Evolutionary conservation across 2,329 filamentous ascomycete species (phyloP).

Genomic region (Paecilomyces sp.): DNA sequence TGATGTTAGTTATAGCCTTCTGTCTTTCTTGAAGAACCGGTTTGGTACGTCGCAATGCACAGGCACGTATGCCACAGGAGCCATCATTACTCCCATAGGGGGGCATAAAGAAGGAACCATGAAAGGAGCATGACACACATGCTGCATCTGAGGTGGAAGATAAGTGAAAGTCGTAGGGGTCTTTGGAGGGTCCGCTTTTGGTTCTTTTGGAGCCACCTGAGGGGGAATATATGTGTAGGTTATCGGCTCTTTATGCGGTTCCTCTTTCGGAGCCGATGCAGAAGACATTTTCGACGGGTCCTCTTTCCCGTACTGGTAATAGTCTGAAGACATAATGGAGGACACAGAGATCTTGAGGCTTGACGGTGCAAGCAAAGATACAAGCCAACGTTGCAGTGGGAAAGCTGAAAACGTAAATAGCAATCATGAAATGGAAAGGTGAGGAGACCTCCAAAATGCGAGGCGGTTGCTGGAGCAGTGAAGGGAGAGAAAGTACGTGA

Average conservation of each 20-base stretch:
- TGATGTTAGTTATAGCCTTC: not conserved
- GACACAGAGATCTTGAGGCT: not conserved
- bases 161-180: not conserved
- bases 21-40: not conserved
- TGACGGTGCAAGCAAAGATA: not conserved
- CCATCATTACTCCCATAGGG: not conserved
- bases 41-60: not conserved
- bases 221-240: not conserved
- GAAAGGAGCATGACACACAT: not conserved
- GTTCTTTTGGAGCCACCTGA: not conserved
- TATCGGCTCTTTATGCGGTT: slow-evolving; percentile 2
- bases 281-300: slow-evolving; percentile 6
- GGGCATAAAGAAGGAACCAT: not conserved
- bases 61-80: not conserved
- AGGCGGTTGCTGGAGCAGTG: not conserved
- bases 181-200: not conserved
- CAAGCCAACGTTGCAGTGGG: not conserved
- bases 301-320: slow-evolving; percentile 9
- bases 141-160: not conserved
- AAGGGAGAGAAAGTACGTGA: not conserved
- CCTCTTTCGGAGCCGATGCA: not conserved
- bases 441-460: not conserved
- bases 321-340: not conserved
- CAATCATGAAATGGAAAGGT: not conserved
- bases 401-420: not conserved